Percentiles rank a stretch among this genome's conserved stretches.
phyloP scores from a whole-genome alignment of 2,329 filamentous ascomycete species.

The Fusarium sp. region DNA sequence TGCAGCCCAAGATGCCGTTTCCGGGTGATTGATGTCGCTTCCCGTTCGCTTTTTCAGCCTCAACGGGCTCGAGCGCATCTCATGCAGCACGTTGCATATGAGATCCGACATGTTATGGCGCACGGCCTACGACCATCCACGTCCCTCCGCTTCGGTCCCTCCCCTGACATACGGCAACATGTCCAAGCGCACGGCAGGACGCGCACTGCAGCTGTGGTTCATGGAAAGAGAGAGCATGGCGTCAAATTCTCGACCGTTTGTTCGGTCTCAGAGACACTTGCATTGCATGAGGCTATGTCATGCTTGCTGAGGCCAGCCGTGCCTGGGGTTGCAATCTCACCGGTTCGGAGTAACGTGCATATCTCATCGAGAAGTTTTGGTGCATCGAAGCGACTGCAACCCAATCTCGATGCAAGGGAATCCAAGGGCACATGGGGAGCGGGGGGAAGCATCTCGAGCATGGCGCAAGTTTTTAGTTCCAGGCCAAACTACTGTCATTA shows the following conservation, averaged over 20 bases:
- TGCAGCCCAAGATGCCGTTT: conserved; percentile 19
- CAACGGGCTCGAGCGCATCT: conserved; percentile 28
- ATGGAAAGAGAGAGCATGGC: neutral
- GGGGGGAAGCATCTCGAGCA: neutral
- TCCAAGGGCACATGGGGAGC: neutral
- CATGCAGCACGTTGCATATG: conserved; percentile 20
- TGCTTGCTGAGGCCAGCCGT: neutral
- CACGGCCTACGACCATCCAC: conserved; percentile 20
- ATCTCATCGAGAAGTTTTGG: conserved; percentile 19
- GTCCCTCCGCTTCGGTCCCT: conserved; percentile 4
- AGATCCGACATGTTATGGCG: conserved; percentile 26
- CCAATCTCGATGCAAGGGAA: conserved; percentile 29
- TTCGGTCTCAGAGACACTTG: conserved; percentile 8
- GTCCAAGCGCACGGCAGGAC: conserved; percentile 24
- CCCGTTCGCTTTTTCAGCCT: conserved; percentile 31
- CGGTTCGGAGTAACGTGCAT: conserved; percentile 23
- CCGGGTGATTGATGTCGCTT: conserved; percentile 21
- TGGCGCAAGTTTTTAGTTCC: conserved; percentile 6
- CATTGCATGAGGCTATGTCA: conserved; percentile 12
- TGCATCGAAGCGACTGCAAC: conserved; percentile 25
- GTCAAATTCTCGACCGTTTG: conserved; percentile 1
- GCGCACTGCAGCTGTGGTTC: conserved; percentile 25
- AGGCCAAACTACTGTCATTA: conserved; percentile 13
- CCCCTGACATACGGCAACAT: neutral
- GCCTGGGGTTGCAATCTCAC: conserved; percentile 28